These are phyloP conservation scores for Lepiota subincarnata DNA, from an alignment of 768 basidiomycete genomes.

Conservation along the genomic window DNA sequence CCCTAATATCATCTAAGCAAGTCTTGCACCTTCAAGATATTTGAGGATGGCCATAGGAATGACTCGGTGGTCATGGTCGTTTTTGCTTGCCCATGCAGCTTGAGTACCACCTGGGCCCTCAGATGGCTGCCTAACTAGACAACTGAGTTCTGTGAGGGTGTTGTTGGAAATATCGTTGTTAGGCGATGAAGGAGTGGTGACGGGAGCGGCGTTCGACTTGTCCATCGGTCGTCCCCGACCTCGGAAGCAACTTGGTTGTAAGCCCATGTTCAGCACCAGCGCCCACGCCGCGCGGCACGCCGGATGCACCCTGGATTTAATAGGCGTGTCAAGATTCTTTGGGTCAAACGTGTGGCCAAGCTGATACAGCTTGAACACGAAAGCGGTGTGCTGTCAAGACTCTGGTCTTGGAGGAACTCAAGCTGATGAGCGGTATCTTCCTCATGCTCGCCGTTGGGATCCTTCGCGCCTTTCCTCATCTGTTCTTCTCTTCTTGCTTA, in stretches of 20 bases:
- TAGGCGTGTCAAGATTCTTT: slow-evolving; percentile 67
- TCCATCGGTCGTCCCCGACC: slow-evolving; percentile 4
- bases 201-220: background rate
- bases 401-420: slow-evolving; percentile 34
- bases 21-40: too few relatives aligned
- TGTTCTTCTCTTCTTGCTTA: slow-evolving; percentile 20
- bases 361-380: slow-evolving; percentile 64
- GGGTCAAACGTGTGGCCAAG: slow-evolving; percentile 90
- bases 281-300: slow-evolving; percentile 70
- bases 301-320: slow-evolving; percentile 66
- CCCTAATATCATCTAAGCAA: too few relatives aligned
- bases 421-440: slow-evolving; percentile 28
- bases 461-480: slow-evolving; percentile 19
- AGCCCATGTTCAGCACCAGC: slow-evolving; percentile 54
- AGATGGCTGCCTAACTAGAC: slow-evolving; percentile 20
- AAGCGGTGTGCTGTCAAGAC: slow-evolving; percentile 63
- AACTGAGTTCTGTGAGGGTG: slow-evolving; percentile 36
- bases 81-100: too few relatives aligned
- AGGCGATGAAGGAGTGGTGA: slow-evolving; percentile 8
- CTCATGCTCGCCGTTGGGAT: slow-evolving; percentile 22
- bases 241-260: slow-evolving; percentile 16
- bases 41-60: too few relatives aligned
- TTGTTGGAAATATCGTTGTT: slow-evolving; percentile 28
- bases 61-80: too few relatives aligned
- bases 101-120: too few relatives aligned